Evolutionary conservation across 495 filamentous ascomycete species (phyloP), one percentile per base, ranked within the genome.

Genomic region (Annulohypoxylon stygium): DNA sequence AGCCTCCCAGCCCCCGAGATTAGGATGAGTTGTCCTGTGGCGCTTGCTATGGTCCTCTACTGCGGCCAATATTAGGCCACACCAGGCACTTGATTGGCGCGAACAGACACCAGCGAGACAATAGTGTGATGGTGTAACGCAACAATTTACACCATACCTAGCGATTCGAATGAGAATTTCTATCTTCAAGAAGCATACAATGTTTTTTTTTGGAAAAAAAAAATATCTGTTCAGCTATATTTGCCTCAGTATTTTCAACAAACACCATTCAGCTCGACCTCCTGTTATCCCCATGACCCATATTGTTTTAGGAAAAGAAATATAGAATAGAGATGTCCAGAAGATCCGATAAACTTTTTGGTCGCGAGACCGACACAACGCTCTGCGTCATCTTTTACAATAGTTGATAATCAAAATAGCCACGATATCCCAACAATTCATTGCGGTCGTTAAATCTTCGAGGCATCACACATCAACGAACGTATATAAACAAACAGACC

Each of bases 71-170:
- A 23, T 23, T 23, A 23, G 20, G 20, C 20, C 20, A 23, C 20
- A 23, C 20, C 20, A 23, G 20, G 20, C 20, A 23, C 20, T 23
- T 23, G 20, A 23, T 23, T 23, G 20, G 20, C 5, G 30, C 3
- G 30, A 6, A 30, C 30, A 6, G 30, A 30, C 30, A 30, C 30
- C 30, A 18, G 10, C 23, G 9, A 4, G 20, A 51, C 11, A 20
- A 7, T 7, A 11, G 7, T 11, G 2, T 39, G 9, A 47, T 47
- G 51, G 37, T 43, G 36, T 41, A 30, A 65, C 39, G 26, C 63
- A 18, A 50, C 9, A 50, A 48, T 66, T 26, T 57, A 63, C 43
- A 34, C 50, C 18, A 34, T 50, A n/a, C n/a, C n/a, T n/a, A 57
- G 62, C 58, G 39, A 37, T 37, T 33, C 48, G 37, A 20, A 41